These are phyloP conservation scores for Citrus reticulata DNA, from an alignment of 345 rosid genomes.

Conservation along the genomic window DNA sequence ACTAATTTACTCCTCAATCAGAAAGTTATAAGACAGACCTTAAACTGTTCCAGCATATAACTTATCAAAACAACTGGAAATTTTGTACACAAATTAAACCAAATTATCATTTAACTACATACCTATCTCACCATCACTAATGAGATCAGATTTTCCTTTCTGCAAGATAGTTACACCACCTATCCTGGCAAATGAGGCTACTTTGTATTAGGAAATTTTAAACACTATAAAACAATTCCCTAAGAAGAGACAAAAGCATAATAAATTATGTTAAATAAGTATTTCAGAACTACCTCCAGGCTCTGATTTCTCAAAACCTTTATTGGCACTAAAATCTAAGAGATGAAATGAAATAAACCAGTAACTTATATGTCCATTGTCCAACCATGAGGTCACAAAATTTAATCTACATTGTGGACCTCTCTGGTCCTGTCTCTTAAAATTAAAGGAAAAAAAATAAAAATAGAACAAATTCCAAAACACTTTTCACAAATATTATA, in stretches of 20 bases:
- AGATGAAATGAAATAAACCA: not conserved
- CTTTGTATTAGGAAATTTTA: constrained; percentile 9
- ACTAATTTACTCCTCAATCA: too few species aligned
- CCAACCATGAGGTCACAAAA: not conserved
- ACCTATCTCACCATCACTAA: constrained; percentile 80
- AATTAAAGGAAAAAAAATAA: not conserved
- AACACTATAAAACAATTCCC: not conserved
- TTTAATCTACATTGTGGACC: not conserved
- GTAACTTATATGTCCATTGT: not conserved
- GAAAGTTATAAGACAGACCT: not conserved
- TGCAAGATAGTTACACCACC: constrained; percentile 81
- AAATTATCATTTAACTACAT: constrained; percentile 7
- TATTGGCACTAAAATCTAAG: not conserved
- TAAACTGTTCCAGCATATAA: not conserved
- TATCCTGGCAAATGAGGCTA: constrained; percentile 44
- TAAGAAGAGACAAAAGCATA: not conserved
- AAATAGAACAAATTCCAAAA: not conserved
- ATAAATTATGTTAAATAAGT: not conserved
- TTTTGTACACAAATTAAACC: not conserved
- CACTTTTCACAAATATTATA: not conserved
- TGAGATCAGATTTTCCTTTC: constrained; percentile 85
- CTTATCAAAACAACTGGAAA: not conserved
- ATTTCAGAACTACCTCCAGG: not conserved
- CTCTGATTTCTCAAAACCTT: not conserved
- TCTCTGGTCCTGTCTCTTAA: not conserved